Base-by-base conservation (phyloP, 441 rosid species). In the Geranium incanum region DNA sequence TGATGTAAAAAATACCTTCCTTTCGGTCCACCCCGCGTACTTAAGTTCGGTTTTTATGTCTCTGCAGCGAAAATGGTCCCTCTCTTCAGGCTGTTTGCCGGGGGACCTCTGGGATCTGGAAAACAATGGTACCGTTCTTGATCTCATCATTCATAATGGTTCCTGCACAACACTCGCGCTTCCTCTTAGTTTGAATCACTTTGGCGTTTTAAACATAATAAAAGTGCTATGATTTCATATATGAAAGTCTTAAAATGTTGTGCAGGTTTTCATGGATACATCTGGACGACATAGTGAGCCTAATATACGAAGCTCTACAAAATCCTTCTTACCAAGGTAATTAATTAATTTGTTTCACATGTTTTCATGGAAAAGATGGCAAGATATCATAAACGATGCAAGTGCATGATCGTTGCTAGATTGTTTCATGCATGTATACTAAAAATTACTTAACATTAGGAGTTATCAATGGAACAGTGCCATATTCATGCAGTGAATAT, bases 231-330 rank as follows among this genome's bases (percentile, higher is more conserved):
- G 63, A 4, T 59, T 59, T 59, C 7, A 59, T 11, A 2, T 59
- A n/a, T 16, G 21, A 55, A 15, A 55, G n/a, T n/a, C n/a, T n/a
- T n/a, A n/a, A n/a, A n/a, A n/a, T n/a, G n/a, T n/a, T n/a, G n/a
- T n/a, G n/a, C n/a, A n/a, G 97, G 99, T 89, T 94, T 83, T 94
- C 97, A 68, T 91, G 97, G 99, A 89, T 94, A 79, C 97, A 94
- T 77, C 81, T 91, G 86, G 97, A 94, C 48, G 99, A 90, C 83
- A 67, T 94, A 59, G 95, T 94, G 71, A 91, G 78, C 79, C 76
- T 94, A 70, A 94, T 94, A 70, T 91, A 82, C 48, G 94, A 89
- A 76, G 89, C 98, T 73, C 79, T 94, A 76, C 68, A 78, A 55
- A 91, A 90, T 78, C 96, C 96, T 68, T 89, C 97, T 50, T 91